Conservation (phyloP, 2,329 filamentous ascomycete species). For the Alternaria ethzedia region DNA sequence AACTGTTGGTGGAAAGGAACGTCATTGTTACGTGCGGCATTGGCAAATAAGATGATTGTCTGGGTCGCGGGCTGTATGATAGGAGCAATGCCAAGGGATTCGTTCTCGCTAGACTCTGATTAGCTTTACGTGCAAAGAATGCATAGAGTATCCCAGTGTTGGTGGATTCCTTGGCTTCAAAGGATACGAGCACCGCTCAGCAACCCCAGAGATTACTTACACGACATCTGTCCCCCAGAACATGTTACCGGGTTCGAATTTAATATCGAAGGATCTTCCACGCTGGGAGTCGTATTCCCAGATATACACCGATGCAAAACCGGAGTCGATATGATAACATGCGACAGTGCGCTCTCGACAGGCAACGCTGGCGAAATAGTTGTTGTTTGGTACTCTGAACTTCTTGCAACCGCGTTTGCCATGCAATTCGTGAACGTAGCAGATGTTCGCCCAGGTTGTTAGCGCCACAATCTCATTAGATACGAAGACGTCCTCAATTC, state of each 20-base stretch:
- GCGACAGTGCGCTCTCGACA: constrained; percentile 32
- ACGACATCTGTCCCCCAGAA: background rate
- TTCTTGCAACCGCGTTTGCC: constrained; percentile 14
- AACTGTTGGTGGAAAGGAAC: background rate
- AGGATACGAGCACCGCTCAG: background rate
- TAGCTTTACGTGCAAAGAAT: background rate
- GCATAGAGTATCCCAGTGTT: background rate
- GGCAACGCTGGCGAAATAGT: constrained; percentile 7
- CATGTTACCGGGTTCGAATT: background rate
- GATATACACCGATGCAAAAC: constrained; percentile 25
- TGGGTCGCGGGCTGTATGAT: constrained; percentile 18
- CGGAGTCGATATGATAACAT: constrained; percentile 12
- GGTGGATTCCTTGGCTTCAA: background rate
- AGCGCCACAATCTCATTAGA: constrained; percentile 37
- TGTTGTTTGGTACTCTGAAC: constrained; percentile 25
- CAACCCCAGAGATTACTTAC: background rate
- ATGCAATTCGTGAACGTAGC: constrained; percentile 30
- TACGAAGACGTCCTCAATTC: constrained; percentile 16
- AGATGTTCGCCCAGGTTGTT: constrained; percentile 14
- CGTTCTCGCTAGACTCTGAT: background rate
- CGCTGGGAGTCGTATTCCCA: constrained; percentile 37
- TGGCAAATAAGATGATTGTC: constrained; percentile 17
- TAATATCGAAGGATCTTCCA: constrained; percentile 30
- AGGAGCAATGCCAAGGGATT: background rate
- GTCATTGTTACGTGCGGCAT: background rate